phyloP scores from a whole-genome alignment of 352 stramenopile species.

The Thalassiosira exigua region DNA sequence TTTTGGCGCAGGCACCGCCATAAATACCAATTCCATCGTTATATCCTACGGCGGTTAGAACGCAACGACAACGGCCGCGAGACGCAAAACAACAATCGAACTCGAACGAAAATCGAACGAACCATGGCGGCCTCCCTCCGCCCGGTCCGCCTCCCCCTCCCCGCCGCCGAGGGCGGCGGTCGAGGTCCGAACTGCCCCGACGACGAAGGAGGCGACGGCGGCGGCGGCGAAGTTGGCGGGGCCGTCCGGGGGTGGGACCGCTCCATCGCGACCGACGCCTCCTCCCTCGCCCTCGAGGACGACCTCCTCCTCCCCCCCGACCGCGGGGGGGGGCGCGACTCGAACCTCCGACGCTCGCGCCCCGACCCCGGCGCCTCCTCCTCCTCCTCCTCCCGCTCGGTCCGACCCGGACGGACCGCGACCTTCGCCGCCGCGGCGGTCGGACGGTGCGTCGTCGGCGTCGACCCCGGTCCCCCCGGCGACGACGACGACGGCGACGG shows the following conservation, averaged over 20 bases:
- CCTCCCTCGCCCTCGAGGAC: conserved; percentile 5
- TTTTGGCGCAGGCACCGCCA: background rate
- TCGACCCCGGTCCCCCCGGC: background rate
- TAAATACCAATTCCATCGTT: background rate
- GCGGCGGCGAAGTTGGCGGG: background rate
- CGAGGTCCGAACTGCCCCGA: background rate
- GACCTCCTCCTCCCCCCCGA: background rate
- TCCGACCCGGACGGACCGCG: background rate
- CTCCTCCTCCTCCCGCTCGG: too few relatives aligned
- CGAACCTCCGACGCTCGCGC: background rate
- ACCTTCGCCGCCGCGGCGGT: conserved; percentile 41
- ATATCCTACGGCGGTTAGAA: background rate
- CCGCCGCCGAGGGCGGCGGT: background rate
- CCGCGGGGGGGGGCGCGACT: background rate
- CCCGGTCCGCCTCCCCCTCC: conserved; percentile 25
- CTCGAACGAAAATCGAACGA: background rate
- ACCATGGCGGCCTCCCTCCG: conserved; percentile 43
- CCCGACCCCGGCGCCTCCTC: background rate
- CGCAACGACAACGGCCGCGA: background rate
- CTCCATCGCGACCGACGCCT: conserved; percentile 15
- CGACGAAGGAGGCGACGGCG: conserved; percentile 4
- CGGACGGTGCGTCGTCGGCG: conserved; percentile 24
- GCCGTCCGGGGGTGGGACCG: conserved; percentile 22
- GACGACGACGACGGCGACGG: background rate
- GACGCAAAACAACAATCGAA: background rate